Evolutionary conservation across 2,329 filamentous ascomycete genomes (phyloP).

Genomic region (Corniculantispora saksenae): DNA sequence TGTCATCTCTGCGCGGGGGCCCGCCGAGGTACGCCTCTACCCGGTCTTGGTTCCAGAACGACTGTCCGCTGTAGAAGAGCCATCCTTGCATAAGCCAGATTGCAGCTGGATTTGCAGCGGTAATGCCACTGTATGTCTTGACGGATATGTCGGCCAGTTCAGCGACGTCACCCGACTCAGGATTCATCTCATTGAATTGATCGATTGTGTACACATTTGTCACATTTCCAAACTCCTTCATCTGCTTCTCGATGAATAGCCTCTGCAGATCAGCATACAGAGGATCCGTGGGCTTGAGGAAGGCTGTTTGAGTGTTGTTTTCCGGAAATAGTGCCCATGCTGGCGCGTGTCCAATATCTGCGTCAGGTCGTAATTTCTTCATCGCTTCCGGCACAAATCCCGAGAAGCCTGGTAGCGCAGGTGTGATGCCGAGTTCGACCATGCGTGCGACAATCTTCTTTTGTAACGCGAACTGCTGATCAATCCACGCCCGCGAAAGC

Average conservation of each 20-base stretch:
- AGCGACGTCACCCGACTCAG: neutral
- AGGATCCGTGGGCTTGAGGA: conserved; percentile 47
- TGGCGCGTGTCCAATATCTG: conserved; percentile 42
- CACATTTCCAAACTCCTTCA: conserved; percentile 47
- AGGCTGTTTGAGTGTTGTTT: conserved; percentile 46
- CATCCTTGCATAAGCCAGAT: conserved; percentile 56
- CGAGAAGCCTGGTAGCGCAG: conserved; percentile 50
- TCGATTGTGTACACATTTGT: conserved; percentile 51
- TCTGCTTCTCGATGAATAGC: conserved; percentile 47
- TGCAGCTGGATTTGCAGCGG: conserved; percentile 47
- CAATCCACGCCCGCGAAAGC: conserved; percentile 46
- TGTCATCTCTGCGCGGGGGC: conserved; percentile 43
- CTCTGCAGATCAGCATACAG: conserved; percentile 45
- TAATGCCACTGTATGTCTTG: conserved; percentile 49
- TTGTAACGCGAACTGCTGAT: conserved; percentile 48
- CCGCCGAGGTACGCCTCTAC: conserved; percentile 52
- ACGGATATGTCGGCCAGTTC: conserved; percentile 20
- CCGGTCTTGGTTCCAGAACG: conserved; percentile 47
- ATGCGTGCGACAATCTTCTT: conserved; percentile 50
- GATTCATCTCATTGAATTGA: conserved; percentile 52
- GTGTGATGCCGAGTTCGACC: conserved; percentile 54
- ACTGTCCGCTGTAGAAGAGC: conserved; percentile 46
- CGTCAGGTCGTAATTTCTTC: conserved; percentile 41
- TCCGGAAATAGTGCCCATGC: conserved; percentile 17
- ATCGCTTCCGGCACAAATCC: conserved; percentile 49